These are phyloP conservation scores for Phytophthora aleatoria DNA, from an alignment of 352 stramenopile genomes.

Conservation along the genomic window DNA sequence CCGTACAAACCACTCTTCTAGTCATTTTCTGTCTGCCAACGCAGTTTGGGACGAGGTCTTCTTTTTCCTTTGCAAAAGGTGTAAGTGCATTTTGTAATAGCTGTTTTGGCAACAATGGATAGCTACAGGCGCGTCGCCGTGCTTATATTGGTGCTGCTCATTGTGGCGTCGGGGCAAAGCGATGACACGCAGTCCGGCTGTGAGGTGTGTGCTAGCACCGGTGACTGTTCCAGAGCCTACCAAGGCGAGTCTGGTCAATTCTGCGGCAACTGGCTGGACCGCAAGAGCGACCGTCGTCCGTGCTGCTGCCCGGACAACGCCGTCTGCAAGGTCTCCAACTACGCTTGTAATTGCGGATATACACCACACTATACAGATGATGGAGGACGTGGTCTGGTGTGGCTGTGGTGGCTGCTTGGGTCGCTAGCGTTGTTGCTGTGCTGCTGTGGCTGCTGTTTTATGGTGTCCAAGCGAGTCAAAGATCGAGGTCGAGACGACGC, in stretches of 20 bases:
- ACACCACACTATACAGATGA: conserved; percentile 3
- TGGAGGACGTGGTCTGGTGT: conserved; percentile 28
- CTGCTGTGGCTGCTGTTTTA: conserved; percentile 35
- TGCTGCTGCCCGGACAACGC: conserved; percentile 54
- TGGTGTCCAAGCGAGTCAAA: conserved; percentile 17
- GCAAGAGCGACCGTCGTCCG: conserved; percentile 36
- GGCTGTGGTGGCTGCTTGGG: conserved; percentile 55
- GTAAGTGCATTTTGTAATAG: not conserved
- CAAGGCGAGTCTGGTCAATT: conserved; percentile 41
- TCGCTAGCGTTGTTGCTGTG: conserved; percentile 31
- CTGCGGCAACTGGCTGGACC: conserved; percentile 64
- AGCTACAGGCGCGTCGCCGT: not conserved
- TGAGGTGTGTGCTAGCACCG: conserved; percentile 48
- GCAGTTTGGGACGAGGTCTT: conserved; percentile 2
- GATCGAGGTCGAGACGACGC: conserved; percentile 3
- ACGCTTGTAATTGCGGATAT: conserved; percentile 50
- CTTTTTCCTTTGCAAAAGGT: not conserved
- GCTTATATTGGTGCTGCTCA: not conserved
- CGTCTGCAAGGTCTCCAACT: conserved; percentile 55
- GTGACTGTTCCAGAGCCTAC: conserved; percentile 51
- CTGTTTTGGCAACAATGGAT: conserved; percentile 2
- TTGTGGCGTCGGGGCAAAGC: conserved; percentile 13
- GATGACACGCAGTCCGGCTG: conserved; percentile 45
- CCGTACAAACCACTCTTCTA: not conserved
- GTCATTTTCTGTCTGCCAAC: not conserved